Evolutionary conservation across 2,329 filamentous ascomycete genomes (phyloP).

Genomic region (Xylaria sp.): DNA sequence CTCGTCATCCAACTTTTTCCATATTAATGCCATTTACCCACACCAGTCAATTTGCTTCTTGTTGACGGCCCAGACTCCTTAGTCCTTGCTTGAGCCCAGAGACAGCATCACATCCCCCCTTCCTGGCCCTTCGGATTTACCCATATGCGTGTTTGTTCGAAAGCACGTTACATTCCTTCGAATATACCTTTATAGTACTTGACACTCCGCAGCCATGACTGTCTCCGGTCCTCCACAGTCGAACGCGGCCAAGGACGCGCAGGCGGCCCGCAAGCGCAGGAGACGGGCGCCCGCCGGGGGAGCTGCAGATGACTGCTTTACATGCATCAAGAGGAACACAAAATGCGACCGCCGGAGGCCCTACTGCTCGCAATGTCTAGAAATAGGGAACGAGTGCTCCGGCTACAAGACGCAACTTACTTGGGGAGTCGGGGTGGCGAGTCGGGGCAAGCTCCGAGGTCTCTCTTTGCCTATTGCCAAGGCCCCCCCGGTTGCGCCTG

Average conservation of each 20-base stretch:
- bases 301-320: constrained; percentile 94
- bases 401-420: constrained; percentile 97
- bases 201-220: constrained; percentile 56
- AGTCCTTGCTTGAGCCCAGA: constrained; percentile 45
- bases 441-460: constrained; percentile 91
- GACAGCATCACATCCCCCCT: constrained; percentile 26
- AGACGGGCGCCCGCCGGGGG: constrained; percentile 89
- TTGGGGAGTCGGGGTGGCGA: constrained; percentile 95
- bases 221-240: constrained; percentile 59
- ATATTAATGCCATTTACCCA: constrained; percentile 59
- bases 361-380: constrained; percentile 94
- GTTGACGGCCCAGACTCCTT: constrained; percentile 48
- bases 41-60: constrained; percentile 53
- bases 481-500: constrained; percentile 64
- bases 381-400: constrained; percentile 90
- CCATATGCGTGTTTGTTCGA: constrained; percentile 44
- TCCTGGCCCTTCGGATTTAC: constrained; percentile 41
- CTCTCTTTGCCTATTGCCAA: constrained; percentile 79
- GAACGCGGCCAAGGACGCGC: constrained; percentile 61
- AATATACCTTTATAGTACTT: constrained; percentile 38
- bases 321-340: constrained; percentile 83
- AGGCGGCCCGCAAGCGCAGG: constrained; percentile 75
- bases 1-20: constrained; percentile 51
- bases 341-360: constrained; percentile 92
- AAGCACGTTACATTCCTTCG: constrained; percentile 44